Base-by-base conservation (phyloP, 75 land plant genomes). In the Selaginella moellendorffii region DNA sequence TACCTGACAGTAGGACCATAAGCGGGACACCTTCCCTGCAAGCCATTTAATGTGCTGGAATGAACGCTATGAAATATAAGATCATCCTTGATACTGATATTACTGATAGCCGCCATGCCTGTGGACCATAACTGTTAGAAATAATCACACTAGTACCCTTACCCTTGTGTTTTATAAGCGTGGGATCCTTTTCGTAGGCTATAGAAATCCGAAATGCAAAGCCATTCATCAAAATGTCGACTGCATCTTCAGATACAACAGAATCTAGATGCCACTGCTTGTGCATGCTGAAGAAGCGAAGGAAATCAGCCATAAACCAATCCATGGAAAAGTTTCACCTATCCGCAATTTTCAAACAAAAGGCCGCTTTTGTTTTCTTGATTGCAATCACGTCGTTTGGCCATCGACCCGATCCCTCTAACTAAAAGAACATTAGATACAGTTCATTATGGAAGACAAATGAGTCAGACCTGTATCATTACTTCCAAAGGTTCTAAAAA, bases 371-470 rank as follows among this genome's bases (percentile, higher is more conserved):
- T 19, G 96, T 92, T 68, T 85, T 92, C 71, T 79, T 78, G 54
- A 85, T 76, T 0, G 87, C 86, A 10, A 74, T 64, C 17, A 70
- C 70, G 68, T 81, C 86, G 71, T 83, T 63, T 19, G 95, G 95
- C 97, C 97, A 92, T 63, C 77, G 88, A 27, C 95, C 95, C 27
- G 97, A 92, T 29, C 97, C 97, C 72, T 92, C 97, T 24, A 92
- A 64, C 97, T 92, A 61, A 28, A 77, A 17, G 17, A 53, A 56
- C 42, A 17, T 65, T 23, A 8, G 71, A 70, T n/a, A 19, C 24
- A 8, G n/a, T 30, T 29, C 30, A 36, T 29, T 29, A 23, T 64
- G 1, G 24, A 68, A 30, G 0, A 29, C 9, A 2, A 54, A 24
- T 36, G 14, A 36, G 46, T 36, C 46, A 27, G 68, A 77, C 97